Conservation (phyloP, 306 rosid genomes). For the Cucumis hystrix region DNA sequence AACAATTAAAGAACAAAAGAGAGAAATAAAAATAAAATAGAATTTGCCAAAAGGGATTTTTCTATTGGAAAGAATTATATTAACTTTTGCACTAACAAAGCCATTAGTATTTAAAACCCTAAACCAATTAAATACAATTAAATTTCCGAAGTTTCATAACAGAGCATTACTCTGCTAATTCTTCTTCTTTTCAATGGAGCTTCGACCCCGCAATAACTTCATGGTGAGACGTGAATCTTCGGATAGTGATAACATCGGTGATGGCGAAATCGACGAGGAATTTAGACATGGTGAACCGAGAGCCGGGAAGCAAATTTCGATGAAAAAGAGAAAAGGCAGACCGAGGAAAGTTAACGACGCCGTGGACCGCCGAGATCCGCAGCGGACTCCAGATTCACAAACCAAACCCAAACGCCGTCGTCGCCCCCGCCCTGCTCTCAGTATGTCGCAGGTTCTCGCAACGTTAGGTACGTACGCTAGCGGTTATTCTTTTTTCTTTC, state of each 20-base stretch:
- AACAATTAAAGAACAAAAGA: no score
- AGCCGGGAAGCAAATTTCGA: not conserved
- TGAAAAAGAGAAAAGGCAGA: slow-evolving; percentile 33
- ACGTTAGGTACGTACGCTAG: slow-evolving; percentile 24
- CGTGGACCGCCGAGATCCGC: no score
- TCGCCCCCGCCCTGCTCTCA: slow-evolving; percentile 48
- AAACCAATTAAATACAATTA: no score
- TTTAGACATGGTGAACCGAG: not conserved
- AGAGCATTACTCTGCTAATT: no score
- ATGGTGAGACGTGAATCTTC: not conserved
- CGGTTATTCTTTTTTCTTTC: not conserved
- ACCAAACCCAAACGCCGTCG: slow-evolving; percentile 11
- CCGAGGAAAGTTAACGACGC: slow-evolving; percentile 20
- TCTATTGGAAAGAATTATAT: no score
- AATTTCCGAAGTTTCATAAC: not conserved
- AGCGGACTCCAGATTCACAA: not conserved
- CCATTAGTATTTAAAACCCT: no score
- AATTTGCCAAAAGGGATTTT: no score
- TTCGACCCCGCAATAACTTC: not conserved
- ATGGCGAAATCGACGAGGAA: not conserved
- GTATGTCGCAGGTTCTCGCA: slow-evolving; percentile 33
- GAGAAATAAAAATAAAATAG: no score
- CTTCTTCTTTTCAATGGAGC: not conserved
- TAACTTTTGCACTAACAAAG: no score
- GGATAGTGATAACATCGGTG: not conserved